Base-by-base conservation (phyloP, 2,329 filamentous ascomycete genomes). In the Xylogone sp. region DNA sequence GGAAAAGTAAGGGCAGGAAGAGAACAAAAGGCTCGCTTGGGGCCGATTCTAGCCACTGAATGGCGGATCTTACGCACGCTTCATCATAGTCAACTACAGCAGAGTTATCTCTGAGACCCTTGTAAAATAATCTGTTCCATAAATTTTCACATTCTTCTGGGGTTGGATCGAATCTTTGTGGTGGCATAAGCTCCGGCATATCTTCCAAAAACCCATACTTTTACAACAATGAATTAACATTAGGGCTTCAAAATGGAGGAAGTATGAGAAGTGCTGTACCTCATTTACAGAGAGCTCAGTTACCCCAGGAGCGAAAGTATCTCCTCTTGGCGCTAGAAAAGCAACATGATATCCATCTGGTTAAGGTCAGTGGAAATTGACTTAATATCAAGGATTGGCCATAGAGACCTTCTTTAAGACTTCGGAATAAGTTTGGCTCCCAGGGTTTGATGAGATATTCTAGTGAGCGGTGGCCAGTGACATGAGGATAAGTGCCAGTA, bases 391-490 rank as follows among this genome's bases (percentile, higher is more conserved):
- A 27, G 10, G 24, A 27, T 5, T 10, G 10, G 24, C 24, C 10
- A 6, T 6, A 10, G 6, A 27, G 24, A 27, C 24, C 24, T 42
- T 75, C 72, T 46, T 72, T 73, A 12, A 76, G 53, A 2, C 62
- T 68, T 7, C 71, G 68, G 53, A 77, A 74, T 2, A 77, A 47
- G 45, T 77, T 77, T 1, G 71, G 72, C 54, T 77, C 73, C 71
- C 71, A 73, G 0, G 73, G 73, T 54, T 76, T 76, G 55, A 77
- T 69, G 8, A 77, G 65, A 34, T 75, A 75, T 18, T 76, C 65
- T 3, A 76, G 68, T 21, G 65, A 71, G 21, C 75, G 69, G 56
- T 77, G 73, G 1, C 75, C 73, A 20, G 61, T 68, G 13, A 76
- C 72, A 48, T 76, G 74, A 0, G 72, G 71, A 46, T 76, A 76